These are phyloP conservation scores for Bothriochloa decipiens DNA, from an alignment of 176 grass and related monocot genomes.

Conservation along the genomic window DNA sequence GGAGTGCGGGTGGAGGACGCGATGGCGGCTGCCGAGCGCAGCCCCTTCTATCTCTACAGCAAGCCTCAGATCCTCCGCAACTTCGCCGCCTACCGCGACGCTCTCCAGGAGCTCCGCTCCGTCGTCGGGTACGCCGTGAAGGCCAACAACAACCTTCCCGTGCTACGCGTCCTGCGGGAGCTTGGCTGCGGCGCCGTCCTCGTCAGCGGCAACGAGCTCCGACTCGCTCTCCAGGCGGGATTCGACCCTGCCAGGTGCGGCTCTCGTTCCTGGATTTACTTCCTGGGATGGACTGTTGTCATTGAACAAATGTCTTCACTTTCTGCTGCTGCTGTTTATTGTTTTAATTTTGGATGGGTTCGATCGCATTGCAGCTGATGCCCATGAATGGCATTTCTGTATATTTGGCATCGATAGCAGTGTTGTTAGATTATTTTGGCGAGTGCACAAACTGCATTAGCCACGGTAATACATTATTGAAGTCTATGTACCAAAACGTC, in stretches of 20 bases:
- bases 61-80: conserved; percentile 91
- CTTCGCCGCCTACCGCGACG: conserved; percentile 70
- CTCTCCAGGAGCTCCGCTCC: conserved; percentile 76
- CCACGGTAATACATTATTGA: no score
- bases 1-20: conserved; percentile 69
- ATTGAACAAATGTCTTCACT: neutral
- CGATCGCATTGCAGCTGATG: neutral
- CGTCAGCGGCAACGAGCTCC: conserved; percentile 92
- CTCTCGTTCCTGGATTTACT: neutral
- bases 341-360: neutral
- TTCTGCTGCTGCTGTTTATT: neutral
- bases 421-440: neutral
- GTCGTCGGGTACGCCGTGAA: conserved; percentile 90
- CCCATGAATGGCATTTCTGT: neutral
- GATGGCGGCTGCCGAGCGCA: conserved; percentile 75
- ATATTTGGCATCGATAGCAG: neutral
- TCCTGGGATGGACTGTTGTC: neutral
- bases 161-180: conserved; percentile 68
- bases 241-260: conserved; percentile 77
- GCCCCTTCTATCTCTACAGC: conserved; percentile 96
- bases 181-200: conserved; percentile 91
- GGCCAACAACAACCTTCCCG: conserved; percentile 87
- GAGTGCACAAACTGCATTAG: neutral
- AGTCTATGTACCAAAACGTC: no score
- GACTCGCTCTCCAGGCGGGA: conserved; percentile 67